phyloP scores from a whole-genome alignment of 495 filamentous ascomycete species.

The Xylaria venustula region DNA sequence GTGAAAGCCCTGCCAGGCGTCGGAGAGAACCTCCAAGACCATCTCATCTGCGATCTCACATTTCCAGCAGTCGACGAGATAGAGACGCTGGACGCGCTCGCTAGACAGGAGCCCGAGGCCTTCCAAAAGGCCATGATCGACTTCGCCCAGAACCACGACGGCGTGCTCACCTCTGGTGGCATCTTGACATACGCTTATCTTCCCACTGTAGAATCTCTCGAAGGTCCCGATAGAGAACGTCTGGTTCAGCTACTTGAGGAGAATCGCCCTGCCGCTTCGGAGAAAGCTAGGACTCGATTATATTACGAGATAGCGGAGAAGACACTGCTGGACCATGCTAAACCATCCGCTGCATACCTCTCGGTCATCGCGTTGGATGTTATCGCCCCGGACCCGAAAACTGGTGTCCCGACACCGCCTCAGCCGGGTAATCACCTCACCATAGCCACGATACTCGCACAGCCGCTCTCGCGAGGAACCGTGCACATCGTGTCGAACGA shows the following conservation, averaged over 20 bases:
- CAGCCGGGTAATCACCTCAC: constrained; percentile 40
- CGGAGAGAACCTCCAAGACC: constrained; percentile 58
- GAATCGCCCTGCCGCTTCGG: not conserved
- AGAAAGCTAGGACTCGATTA: not conserved
- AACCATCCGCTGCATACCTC: constrained; percentile 11
- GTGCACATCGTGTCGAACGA: constrained; percentile 53
- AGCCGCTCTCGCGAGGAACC: constrained; percentile 57
- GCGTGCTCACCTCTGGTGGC: constrained; percentile 9
- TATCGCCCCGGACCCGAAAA: not conserved
- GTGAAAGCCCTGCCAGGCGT: constrained; percentile 51
- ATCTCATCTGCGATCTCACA: constrained; percentile 32
- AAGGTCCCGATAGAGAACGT: not conserved
- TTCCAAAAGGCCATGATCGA: constrained; percentile 7
- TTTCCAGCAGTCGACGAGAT: constrained; percentile 12
- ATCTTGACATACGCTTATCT: constrained; percentile 15
- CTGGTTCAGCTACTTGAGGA: not conserved
- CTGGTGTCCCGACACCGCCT: constrained; percentile 26
- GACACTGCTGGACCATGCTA: constrained; percentile 4
- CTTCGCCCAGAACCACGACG: constrained; percentile 3
- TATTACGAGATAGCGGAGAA: constrained; percentile 12
- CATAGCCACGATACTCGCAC: constrained; percentile 39
- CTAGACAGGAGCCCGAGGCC: constrained; percentile 2
- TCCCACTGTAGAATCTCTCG: not conserved
- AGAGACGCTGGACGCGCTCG: constrained; percentile 15
- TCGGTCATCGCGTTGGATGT: not conserved